Base-by-base conservation (phyloP, 1,139 yeast species). In the Eremothecium gossypii region DNA sequence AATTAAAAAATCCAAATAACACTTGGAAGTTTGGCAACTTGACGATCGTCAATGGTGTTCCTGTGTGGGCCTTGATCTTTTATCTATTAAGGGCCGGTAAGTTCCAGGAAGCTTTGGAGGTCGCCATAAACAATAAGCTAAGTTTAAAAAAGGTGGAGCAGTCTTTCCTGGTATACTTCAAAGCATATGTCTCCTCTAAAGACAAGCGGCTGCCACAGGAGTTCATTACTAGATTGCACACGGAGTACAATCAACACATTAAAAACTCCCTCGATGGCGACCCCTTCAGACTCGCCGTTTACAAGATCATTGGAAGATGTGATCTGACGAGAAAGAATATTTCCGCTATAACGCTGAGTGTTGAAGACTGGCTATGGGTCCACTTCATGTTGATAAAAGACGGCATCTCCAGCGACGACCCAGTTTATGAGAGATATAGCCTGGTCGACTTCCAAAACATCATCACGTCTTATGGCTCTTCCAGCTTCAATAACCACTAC, bases 341-440 rank as follows among this genome's bases (percentile, higher is more conserved):
- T 42, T 93, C 96, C 2, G 69, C 73, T 26, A 81, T 91, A 39
- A 79, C 89, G 36, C 66, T 79, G 37, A 84, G 94, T 46, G 76
- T 89, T 41, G 98, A 91, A 61, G 98, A 91, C 64, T 91, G 98
- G 98, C 64, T 89, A 42, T 91, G 98, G 99, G 76, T 84, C 59
- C 96, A 91, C 63, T 71, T 91, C 44, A 74, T 80, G 57, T 70
- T 89, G 28, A 76, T 83, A 12, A 77, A 80, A 46, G 93, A 83
- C 53, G 70, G 68, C 40, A 63, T 62, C 37, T 51, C 57, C 10
- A 62, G 49, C 20, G 64, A 68, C 17, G 74, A 70, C 44, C 74
- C 82, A 38, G 69, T 77, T 8, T 81, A 77, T 58, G 96, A 85
- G 53, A 74, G 75, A 49, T 91, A 86, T 61, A 72, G 81, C 1